Evolutionary conservation across 306 rosid species (phyloP).

Genomic region (Castanea sativa): DNA sequence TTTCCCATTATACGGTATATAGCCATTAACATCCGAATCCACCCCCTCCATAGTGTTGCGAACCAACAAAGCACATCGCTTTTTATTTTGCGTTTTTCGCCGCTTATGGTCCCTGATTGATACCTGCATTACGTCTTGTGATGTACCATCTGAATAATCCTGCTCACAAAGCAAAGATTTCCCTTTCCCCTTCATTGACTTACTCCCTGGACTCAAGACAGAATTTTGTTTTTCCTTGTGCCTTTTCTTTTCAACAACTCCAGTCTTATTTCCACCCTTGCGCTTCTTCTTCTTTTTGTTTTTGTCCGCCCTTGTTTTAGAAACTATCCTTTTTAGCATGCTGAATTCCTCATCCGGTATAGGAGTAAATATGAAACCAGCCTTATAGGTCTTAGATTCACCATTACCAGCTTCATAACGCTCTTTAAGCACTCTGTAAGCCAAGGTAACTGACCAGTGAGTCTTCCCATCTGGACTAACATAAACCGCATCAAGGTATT

Average conservation of each 20-base stretch:
- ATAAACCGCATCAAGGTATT: conserved; percentile 77
- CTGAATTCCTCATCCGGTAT: conserved; percentile 65
- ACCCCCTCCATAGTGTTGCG: conserved; percentile 57
- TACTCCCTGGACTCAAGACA: conserved; percentile 28
- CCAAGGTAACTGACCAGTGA: conserved; percentile 96
- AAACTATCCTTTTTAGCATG: conserved; percentile 47
- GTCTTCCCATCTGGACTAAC: conserved; percentile 69
- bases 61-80: conserved; percentile 59
- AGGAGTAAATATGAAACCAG: conserved; percentile 71
- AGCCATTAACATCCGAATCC: conserved; percentile 73
- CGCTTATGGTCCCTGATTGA: conserved; percentile 41
- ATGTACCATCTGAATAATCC: conserved; percentile 19
- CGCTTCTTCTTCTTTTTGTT: conserved; percentile 19
- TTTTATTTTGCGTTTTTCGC: conserved; percentile 50
- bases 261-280: conserved; percentile 24
- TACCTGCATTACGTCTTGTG: conserved; percentile 26
- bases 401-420: conserved; percentile 65
- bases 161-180: conserved; percentile 29
- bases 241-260: conserved; percentile 28
- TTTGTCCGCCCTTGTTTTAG: conserved; percentile 25
- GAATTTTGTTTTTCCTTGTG: conserved; percentile 37
- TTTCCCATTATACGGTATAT: conserved; percentile 69
- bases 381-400: conserved; percentile 42
- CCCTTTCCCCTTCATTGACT: conserved; percentile 42
- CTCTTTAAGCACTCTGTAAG: conserved; percentile 62